These are phyloP conservation scores for Senecio squalidus DNA, from an alignment of 140 eudicot genomes.

Conservation along the genomic window DNA sequence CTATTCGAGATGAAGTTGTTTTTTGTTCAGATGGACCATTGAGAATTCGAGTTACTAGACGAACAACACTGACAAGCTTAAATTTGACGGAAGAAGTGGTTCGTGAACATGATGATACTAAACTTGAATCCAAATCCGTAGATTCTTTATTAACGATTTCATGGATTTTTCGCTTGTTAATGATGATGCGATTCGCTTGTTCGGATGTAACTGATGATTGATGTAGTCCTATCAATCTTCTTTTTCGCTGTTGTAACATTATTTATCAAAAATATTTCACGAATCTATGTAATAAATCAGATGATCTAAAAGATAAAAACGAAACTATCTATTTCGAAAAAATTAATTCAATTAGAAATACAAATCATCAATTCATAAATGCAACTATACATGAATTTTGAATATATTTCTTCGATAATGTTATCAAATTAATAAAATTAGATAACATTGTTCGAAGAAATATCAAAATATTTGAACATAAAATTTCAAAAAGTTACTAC, in stretches of 20 bases:
- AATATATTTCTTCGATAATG: too few species aligned
- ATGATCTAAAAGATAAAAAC: background rate
- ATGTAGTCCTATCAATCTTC: slow-evolving; percentile 30
- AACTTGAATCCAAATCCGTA: slow-evolving; percentile 14
- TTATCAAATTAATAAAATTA: too few species aligned
- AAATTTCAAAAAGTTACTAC: background rate
- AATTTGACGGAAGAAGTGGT: slow-evolving; percentile 16
- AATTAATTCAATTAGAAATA: too few species aligned
- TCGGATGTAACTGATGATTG: slow-evolving; percentile 20
- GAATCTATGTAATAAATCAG: too few species aligned
- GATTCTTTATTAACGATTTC: slow-evolving; percentile 7
- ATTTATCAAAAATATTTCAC: background rate
- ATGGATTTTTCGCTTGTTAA: slow-evolving; percentile 15
- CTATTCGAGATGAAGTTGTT: slow-evolving; percentile 6
- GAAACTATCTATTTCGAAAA: too few species aligned
- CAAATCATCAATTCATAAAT: too few species aligned
- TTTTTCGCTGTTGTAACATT: slow-evolving; percentile 31
- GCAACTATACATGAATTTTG: too few species aligned
- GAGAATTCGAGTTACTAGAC: slow-evolving; percentile 34
- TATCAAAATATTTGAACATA: too few species aligned
- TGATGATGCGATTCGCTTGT: slow-evolving; percentile 12
- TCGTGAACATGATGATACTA: slow-evolving; percentile 27
- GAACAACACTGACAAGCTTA: slow-evolving; percentile 18
- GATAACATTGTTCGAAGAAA: background rate
- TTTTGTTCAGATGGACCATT: slow-evolving; percentile 23